A percentile compares a stretch with the other conserved stretches of the same genome.
These are phyloP conservation scores for Pseudozyma hubeiensis DNA, from an alignment of 1,284 basidiomycete genomes.

Conservation along the genomic window DNA sequence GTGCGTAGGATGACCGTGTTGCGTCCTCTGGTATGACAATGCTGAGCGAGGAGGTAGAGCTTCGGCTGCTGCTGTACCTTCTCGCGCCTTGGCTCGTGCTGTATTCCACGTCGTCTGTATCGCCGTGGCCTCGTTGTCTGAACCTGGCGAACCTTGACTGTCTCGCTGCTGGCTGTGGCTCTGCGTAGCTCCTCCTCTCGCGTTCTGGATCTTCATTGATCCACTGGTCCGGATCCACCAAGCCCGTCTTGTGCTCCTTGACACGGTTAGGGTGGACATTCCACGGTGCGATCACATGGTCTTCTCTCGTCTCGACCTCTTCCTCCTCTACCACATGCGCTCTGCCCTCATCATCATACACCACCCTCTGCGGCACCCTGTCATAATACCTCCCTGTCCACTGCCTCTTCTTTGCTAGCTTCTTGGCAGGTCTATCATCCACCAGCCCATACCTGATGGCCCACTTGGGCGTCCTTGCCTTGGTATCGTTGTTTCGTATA, in stretches of 20 bases:
- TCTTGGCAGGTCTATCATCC: slow-evolving; percentile 42
- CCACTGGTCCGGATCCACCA: slow-evolving; percentile 36
- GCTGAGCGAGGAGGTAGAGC: slow-evolving; percentile 14
- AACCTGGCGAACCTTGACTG: slow-evolving; percentile 18
- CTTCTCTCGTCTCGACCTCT: neutral
- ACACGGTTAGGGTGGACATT: slow-evolving; percentile 7
- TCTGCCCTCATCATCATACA: slow-evolving; percentile 57
- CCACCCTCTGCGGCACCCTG: slow-evolving; percentile 28
- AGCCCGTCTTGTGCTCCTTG: slow-evolving; percentile 16
- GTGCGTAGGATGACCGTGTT: neutral
- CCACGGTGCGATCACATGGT: slow-evolving; percentile 8
- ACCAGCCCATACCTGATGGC: slow-evolving; percentile 57
- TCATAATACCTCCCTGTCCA: slow-evolving; percentile 56
- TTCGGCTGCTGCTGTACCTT: slow-evolving; percentile 6
- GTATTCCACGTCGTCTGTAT: neutral
- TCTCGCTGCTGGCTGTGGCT: neutral
- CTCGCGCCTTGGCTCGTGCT: neutral
- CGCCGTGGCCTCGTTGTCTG: neutral
- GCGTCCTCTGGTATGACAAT: slow-evolving; percentile 14
- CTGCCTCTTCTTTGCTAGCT: slow-evolving; percentile 35
- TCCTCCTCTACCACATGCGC: slow-evolving; percentile 31
- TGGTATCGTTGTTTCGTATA: slow-evolving; percentile 58
- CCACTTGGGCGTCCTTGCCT: slow-evolving; percentile 57
- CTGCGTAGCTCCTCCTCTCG: slow-evolving; percentile 3
- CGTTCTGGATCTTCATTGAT: slow-evolving; percentile 28